A percentile compares a stretch with the other conserved stretches of the same genome.
These are phyloP conservation scores for Dactylellina drechsleri DNA, from an alignment of 2,329 filamentous ascomycete species.

Conservation along the genomic window DNA sequence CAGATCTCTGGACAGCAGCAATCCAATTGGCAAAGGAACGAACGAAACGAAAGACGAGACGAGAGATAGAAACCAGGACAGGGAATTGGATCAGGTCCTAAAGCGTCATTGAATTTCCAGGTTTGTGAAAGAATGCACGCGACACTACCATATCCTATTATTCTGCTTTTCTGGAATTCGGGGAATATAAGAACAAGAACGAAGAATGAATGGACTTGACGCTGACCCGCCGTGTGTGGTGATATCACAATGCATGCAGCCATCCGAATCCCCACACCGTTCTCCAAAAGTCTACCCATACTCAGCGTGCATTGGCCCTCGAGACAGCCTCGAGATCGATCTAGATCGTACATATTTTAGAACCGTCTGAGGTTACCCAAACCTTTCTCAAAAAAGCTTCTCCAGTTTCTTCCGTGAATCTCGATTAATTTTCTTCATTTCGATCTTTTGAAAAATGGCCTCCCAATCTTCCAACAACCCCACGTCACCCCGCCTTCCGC, in stretches of 20 bases:
- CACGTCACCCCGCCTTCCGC: slow-evolving; percentile 52
- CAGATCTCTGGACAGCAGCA: slow-evolving; percentile 46
- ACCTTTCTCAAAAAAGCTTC: background rate
- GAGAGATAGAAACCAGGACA: slow-evolving; percentile 21
- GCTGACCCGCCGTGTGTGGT: slow-evolving; percentile 50
- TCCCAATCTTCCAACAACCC: slow-evolving; percentile 52
- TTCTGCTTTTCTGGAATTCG: background rate
- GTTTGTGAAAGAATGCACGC: slow-evolving; percentile 23
- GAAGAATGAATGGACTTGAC: slow-evolving; percentile 21
- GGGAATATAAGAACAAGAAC: background rate
- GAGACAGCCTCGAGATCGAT: slow-evolving; percentile 19
- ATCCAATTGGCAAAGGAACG: slow-evolving; percentile 55
- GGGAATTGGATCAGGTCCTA: slow-evolving; percentile 55
- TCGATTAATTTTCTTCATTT: background rate
- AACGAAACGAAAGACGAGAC: slow-evolving; percentile 55
- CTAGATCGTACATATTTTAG: slow-evolving; percentile 19
- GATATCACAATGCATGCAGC: slow-evolving; percentile 54
- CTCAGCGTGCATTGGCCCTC: slow-evolving; percentile 30
- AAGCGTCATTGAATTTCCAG: slow-evolving; percentile 34
- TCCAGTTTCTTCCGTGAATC: slow-evolving; percentile 8
- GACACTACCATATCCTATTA: too few species aligned
- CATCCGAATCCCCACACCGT: slow-evolving; percentile 38
- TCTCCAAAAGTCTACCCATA: slow-evolving; percentile 13
- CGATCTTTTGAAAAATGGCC: slow-evolving; percentile 32
- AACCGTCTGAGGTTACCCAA: background rate